These are phyloP conservation scores for Beauveria varroae DNA, from an alignment of 2,329 filamentous ascomycete genomes.

Conservation along the genomic window DNA sequence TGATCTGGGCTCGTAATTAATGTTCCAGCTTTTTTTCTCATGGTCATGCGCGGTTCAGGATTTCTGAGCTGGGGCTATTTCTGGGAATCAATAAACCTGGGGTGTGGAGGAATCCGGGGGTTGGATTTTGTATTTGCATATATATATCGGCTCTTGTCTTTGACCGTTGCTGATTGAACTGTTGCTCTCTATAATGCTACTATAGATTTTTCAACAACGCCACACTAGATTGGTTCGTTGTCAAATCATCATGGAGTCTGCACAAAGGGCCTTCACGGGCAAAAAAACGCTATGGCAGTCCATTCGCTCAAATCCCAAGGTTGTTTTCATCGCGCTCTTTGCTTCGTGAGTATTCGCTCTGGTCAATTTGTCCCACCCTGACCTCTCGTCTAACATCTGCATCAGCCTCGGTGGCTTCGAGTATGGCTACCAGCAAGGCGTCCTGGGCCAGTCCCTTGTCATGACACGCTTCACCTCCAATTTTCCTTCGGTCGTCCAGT, in stretches of 20 bases:
- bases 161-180: neutral
- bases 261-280: constrained; percentile 12
- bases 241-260: constrained; percentile 12
- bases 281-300: constrained; percentile 21
- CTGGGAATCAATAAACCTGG: constrained; percentile 5
- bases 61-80: constrained; percentile 2
- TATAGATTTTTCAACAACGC: neutral
- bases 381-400: neutral
- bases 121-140: neutral
- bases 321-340: constrained; percentile 32
- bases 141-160: constrained; percentile 7
- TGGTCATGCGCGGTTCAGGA: constrained; percentile 6
- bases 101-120: constrained; percentile 10
- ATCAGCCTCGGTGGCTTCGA: constrained; percentile 41
- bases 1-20: neutral
- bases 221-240: neutral
- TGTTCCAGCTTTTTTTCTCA: neutral
- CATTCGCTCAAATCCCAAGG: constrained; percentile 28
- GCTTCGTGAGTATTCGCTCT: constrained; percentile 25
- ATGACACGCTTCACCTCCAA: constrained; percentile 43
- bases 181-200: neutral
- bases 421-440: constrained; percentile 48
- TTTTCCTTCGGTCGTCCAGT: constrained; percentile 40
- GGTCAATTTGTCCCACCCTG: neutral
- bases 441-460: constrained; percentile 45